Evolutionary conservation across 1,284 basidiomycete genomes (phyloP), one percentile per base, ranked within the genome.

Genomic region (Leccinum subfulvum): DNA sequence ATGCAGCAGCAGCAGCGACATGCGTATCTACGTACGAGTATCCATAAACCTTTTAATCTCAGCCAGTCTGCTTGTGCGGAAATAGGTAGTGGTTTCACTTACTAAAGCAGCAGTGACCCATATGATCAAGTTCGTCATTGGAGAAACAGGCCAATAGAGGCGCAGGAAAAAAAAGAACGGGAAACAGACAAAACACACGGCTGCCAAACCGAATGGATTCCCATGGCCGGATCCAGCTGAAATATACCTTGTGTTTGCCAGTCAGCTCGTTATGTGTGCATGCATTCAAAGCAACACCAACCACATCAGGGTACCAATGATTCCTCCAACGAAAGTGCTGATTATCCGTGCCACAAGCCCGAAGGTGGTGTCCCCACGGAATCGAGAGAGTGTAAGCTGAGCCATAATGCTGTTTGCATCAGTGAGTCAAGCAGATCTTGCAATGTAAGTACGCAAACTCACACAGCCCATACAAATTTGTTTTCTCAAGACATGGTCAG

Each of bases 341-440:
- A 85, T 56, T 13, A 92, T 79, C 62, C 91, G 82, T 1, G 84
- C 81, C 2, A 87, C 76, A 52, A 90, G 82, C 1, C 85, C 88
- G 59, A 89, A 88, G 0, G 85, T 83, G 0, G 92, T 94, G 64
- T 94, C 92, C 1, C 92, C 92, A 60, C 88, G 81, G 70, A 89
- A 90, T 9, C 88, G 82, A 11, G 87, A 78, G 1, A 90, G 74
- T 0, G 88, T 90, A 18, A 90, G 75, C 66, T 91, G 89, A 0
- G 83, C 88, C 85, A 91, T 89, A 67, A 91, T 81, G 21, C 88
- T 90, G 60, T 14, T 18, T 30, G 35, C 52, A 11, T 33, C n/a
- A 13, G 3, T 66, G 30, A 60, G 59, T 61, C 47, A 61, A 18
- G 16, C 23, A 33, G 5, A 26, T 13, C 6, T 28, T 28, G 10